phyloP scores from a whole-genome alignment of 139 green algal species.

The Asterochloris sp. region DNA sequence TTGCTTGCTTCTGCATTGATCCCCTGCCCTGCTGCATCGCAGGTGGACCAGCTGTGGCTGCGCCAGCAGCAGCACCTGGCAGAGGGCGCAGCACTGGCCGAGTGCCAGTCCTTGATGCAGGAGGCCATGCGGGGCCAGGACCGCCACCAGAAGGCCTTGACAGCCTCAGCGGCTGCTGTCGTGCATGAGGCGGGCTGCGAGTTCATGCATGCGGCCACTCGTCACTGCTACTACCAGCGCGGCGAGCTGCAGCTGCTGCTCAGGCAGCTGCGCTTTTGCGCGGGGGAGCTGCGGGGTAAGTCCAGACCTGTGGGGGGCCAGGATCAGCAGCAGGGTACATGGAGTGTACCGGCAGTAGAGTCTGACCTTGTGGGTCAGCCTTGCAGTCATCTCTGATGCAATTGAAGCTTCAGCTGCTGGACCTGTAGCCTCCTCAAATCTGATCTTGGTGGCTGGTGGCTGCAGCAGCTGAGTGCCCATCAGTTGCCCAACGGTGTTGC shows the following conservation, averaged over 20 bases:
- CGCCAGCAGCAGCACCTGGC: slow-evolving; percentile 14
- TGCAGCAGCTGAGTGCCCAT: neutral
- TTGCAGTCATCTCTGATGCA: neutral
- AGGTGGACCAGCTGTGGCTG: slow-evolving; percentile 21
- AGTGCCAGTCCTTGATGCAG: slow-evolving; percentile 1
- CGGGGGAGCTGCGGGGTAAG: slow-evolving; percentile 22
- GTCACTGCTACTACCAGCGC: slow-evolving; percentile 30
- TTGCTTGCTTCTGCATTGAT: no score
- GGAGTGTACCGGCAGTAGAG: neutral
- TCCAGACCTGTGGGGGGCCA: neutral
- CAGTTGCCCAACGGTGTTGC: neutral
- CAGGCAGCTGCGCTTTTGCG: slow-evolving; percentile 29
- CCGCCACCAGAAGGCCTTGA: neutral
- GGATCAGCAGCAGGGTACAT: neutral
- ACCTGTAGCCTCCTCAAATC: neutral
- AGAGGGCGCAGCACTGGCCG: slow-evolving; percentile 19
- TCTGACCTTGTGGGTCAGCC: neutral
- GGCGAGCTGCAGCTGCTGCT: slow-evolving; percentile 31
- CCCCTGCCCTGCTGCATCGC: neutral
- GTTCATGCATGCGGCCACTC: slow-evolving; percentile 26
- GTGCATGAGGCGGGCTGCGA: slow-evolving; percentile 9
- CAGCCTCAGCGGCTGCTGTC: neutral
- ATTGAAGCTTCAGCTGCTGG: neutral
- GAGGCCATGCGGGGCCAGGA: neutral
- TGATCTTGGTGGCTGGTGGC: neutral